Base-by-base conservation (phyloP, 306 rosid genomes). In the Sophora flavescens region DNA sequence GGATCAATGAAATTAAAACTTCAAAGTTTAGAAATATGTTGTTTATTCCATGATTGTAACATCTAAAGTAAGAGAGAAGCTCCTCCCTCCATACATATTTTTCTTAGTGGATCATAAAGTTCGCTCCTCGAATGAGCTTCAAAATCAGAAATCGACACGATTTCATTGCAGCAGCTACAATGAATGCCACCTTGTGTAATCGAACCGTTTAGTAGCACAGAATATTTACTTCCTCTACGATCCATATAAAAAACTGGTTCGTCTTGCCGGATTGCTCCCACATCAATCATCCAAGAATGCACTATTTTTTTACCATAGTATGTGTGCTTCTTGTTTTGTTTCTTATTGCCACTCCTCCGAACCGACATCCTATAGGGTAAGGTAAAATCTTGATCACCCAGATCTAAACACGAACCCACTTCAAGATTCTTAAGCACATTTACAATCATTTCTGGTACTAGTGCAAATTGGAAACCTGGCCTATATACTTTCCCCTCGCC, bases 261-360 rank as follows among this genome's bases (percentile, higher is more conserved):
- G 73, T 82, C 82, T 42, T 74, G 70, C 57, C 80, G 52, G n/a
- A 91, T 72, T 26, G 85, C 80, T 59, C 88, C 94, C 83, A 80
- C 45, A 74, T 83, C 91, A 81, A 86, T 74, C 94, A 91, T 86
- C 97, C 94, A 91, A 6, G 86, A 30, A 70, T 88, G 76, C 66
- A 89, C 78, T 13, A 91, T 89, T 77, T 84, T 83, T 61, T 83
- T 88, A 79, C 93, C 96, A 63, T 74, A 66, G 63, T 90, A n/a
- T n/a, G n/a, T n/a, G n/a, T n/a, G n/a, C n/a, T n/a, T n/a, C n/a
- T n/a, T n/a, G n/a, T n/a, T n/a, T n/a, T n/a, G n/a, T n/a, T n/a
- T n/a, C 47, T 68, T 77, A 10, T 28, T 78, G 74, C 33, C 83
- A 45, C 66, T 81, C 68, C 60, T 61, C 64, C 59, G 77, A 77